Conservation (phyloP, 257 asterid species). For the Salvia miltiorrhiza region DNA sequence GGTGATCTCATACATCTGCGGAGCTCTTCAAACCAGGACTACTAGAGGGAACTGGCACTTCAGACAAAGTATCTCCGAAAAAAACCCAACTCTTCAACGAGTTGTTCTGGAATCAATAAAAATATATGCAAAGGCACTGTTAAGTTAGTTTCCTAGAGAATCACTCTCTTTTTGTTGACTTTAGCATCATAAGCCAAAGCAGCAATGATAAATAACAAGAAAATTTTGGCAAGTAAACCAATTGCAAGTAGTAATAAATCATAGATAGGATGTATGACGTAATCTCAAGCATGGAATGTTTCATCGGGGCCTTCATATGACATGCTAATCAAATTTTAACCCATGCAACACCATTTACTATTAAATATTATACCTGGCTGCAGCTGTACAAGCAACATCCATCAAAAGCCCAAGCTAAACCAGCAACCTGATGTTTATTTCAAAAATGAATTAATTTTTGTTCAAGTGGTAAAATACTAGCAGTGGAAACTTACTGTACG, state of each 20-base stretch:
- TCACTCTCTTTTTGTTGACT: conserved; percentile 11
- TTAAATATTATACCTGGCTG: conserved; percentile 67
- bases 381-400: conserved; percentile 89
- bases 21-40: conserved; percentile 57
- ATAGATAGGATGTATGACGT: background rate
- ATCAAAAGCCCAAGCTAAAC: conserved; percentile 87
- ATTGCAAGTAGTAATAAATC: background rate
- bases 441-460: conserved; percentile 17
- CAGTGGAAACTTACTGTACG: conserved; percentile 50
- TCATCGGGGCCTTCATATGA: background rate
- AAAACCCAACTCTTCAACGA: conserved; percentile 71
- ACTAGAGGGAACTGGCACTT: conserved; percentile 63
- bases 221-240: background rate
- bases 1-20: conserved; percentile 48
- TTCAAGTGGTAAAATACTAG: conserved; percentile 17
- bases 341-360: conserved; percentile 13
- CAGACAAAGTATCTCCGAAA: conserved; percentile 39
- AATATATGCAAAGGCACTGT: background rate
- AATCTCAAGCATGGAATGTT: background rate
- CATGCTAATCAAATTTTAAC: background rate
- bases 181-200: background rate
- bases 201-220: background rate
- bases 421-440: conserved; percentile 60
- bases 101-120: conserved; percentile 55
- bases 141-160: background rate